Conservation (phyloP, 306 rosid genomes). For the Styphnolobium japonicum region DNA sequence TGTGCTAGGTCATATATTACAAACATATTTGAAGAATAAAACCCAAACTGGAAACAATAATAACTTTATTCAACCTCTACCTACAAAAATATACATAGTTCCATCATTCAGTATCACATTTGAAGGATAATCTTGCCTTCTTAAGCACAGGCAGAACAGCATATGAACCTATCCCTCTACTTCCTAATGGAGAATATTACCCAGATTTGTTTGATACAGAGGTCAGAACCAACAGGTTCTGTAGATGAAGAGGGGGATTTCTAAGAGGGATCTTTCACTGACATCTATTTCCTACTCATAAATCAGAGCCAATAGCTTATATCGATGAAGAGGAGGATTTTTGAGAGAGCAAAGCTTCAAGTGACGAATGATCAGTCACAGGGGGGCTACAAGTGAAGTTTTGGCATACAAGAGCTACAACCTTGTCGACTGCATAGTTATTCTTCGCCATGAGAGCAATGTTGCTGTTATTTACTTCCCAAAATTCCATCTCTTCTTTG, state of each 20-base stretch:
- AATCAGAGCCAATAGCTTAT: not conserved
- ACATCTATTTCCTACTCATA: not conserved
- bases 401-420: constrained; percentile 80
- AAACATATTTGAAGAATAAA: not conserved
- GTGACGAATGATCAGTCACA: constrained; percentile 47
- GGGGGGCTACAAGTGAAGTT: constrained; percentile 79
- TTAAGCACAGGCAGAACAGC: not conserved
- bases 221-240: constrained; percentile 9
- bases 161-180: not conserved
- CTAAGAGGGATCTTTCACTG: not conserved
- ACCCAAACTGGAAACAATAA: not conserved
- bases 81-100: not conserved
- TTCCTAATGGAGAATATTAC: not conserved
- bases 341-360: constrained; percentile 53
- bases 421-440: constrained; percentile 46
- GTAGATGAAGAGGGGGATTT: not conserved
- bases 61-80: not conserved
- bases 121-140: not conserved
- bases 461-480: constrained; percentile 75
- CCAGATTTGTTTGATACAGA: not conserved
- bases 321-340: constrained; percentile 29
- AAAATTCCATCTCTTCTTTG: constrained; percentile 66
- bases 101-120: not conserved
- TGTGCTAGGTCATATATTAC: not conserved
- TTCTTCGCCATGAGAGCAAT: constrained; percentile 71